Percentiles rank a stretch among this genome's conserved stretches.
Conservation (phyloP, 2,329 filamentous ascomycete genomes). For the Exophiala viscosa region DNA sequence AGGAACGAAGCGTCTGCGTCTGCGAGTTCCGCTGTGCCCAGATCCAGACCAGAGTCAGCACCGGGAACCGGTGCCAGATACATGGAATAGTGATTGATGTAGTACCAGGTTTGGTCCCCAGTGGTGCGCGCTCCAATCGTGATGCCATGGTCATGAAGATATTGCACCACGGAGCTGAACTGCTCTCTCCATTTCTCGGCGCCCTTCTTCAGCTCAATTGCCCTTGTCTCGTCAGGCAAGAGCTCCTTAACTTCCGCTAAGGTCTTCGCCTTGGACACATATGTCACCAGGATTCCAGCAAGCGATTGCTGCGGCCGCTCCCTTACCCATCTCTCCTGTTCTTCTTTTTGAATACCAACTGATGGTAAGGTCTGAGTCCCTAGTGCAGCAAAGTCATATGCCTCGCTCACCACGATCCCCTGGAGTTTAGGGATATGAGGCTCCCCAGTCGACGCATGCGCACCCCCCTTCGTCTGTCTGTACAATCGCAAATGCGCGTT, state of each 20-base stretch:
- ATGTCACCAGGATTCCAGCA: slow-evolving; percentile 8
- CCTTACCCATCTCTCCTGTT: background rate
- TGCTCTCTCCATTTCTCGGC: slow-evolving; percentile 11
- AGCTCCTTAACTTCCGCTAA: background rate
- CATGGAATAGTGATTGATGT: slow-evolving; percentile 1
- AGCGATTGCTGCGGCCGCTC: background rate
- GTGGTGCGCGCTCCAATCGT: slow-evolving; percentile 1
- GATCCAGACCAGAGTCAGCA: background rate
- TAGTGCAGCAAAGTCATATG: background rate
- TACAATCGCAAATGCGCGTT: background rate
- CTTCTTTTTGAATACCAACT: too few relatives aligned
- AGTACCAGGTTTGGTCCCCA: background rate
- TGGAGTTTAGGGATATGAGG: slow-evolving; percentile 2
- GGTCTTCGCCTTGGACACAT: slow-evolving; percentile 4
- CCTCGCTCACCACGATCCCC: slow-evolving; percentile 7
- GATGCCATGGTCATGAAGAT: slow-evolving; percentile 6
- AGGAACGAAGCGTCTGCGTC: background rate
- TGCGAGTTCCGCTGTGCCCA: background rate
- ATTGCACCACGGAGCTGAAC: background rate
- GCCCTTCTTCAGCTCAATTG: background rate
- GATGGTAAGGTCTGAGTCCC: background rate
- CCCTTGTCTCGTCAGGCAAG: background rate
- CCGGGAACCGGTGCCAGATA: background rate
- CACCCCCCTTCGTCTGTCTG: background rate
- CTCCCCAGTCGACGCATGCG: background rate